phyloP scores from a whole-genome alignment of 768 basidiomycete genomes.

The Sistotremastrum niveocremeum region DNA sequence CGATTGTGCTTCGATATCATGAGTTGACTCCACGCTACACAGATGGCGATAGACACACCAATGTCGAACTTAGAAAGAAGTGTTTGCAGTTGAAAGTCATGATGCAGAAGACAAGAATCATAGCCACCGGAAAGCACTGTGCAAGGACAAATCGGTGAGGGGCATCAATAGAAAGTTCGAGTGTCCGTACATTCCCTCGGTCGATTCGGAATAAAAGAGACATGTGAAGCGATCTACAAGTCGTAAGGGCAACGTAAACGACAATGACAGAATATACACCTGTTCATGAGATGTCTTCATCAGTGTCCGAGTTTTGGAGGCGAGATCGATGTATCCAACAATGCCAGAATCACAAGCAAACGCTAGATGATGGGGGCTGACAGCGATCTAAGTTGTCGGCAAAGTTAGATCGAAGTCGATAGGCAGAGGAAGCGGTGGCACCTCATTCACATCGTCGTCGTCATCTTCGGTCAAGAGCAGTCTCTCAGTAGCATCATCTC shows the following conservation, averaged over 20 bases:
- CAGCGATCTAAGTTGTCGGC: constrained; percentile 43
- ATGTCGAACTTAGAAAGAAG: constrained; percentile 47
- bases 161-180: neutral
- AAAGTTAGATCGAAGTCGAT: constrained; percentile 11
- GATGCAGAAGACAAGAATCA: constrained; percentile 55
- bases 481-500: constrained; percentile 33
- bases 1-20: constrained; percentile 2
- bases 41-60: constrained; percentile 23
- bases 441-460: constrained; percentile 58
- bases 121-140: constrained; percentile 61
- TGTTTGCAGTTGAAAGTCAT: constrained; percentile 43
- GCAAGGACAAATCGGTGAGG: neutral
- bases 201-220: constrained; percentile 58
- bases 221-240: constrained; percentile 11
- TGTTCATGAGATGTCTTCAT: constrained; percentile 54
- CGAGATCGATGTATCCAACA: constrained; percentile 53
- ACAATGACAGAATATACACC: constrained; percentile 26
- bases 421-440: constrained; percentile 18
- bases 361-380: constrained; percentile 38
- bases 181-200: constrained; percentile 35
- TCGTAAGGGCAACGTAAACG: neutral
- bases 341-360: constrained; percentile 58
- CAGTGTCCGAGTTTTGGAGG: constrained; percentile 28
- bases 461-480: constrained; percentile 40
- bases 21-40: constrained; percentile 2